Evolutionary conservation across 2,329 filamentous ascomycete genomes (phyloP).

Genomic region (Fusarium xyrophilum): DNA sequence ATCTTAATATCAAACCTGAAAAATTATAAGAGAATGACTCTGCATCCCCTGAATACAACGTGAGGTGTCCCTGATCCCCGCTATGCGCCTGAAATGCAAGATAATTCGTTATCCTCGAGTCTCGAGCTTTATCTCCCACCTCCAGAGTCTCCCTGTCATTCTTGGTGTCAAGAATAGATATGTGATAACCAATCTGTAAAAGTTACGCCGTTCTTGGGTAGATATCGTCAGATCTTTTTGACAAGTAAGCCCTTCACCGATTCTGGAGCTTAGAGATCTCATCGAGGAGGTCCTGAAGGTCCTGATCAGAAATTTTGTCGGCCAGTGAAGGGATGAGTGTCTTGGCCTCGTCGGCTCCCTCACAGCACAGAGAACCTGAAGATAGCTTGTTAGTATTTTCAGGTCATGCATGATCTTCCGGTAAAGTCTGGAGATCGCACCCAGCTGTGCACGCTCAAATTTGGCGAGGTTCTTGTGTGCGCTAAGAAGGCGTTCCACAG

Average conservation of each 20-base stretch:
- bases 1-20: conserved; percentile 18
- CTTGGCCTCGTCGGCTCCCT: conserved; percentile 93
- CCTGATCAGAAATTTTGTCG: conserved; percentile 89
- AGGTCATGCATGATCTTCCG: too few relatives aligned
- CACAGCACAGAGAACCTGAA: conserved; percentile 87
- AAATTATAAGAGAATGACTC: conserved; percentile 18
- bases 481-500: conserved; percentile 86
- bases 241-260: conserved; percentile 36
- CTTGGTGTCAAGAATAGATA: conserved; percentile 8
- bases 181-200: conserved; percentile 20
- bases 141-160: conserved; percentile 12
- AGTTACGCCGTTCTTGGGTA: conserved; percentile 1
- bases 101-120: conserved; percentile 7
- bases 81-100: conserved; percentile 45
- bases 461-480: conserved; percentile 81
- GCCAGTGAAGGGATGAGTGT: conserved; percentile 88
- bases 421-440: conserved; percentile 55
- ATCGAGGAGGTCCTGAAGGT: conserved; percentile 85
- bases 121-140: conserved; percentile 1
- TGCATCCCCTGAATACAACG: conserved; percentile 16
- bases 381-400: neutral
- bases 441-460: conserved; percentile 92
- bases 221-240: neutral
- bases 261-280: conserved; percentile 83
- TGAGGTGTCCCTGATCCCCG: conserved; percentile 33